Conservation (phyloP, 257 asterid species). For the Fraxinus americana region DNA sequence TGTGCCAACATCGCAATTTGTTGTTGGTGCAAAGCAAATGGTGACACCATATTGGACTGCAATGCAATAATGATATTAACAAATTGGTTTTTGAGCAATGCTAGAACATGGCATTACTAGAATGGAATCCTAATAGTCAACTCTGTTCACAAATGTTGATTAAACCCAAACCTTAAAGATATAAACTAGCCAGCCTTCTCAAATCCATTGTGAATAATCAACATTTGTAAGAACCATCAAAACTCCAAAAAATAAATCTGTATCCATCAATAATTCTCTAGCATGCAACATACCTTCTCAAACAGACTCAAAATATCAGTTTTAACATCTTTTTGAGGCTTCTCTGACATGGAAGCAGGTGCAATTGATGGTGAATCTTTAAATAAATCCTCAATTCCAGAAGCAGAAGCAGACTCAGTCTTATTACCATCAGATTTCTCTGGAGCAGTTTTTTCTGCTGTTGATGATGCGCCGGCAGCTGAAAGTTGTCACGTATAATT, state of each 20-base stretch:
- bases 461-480: slow-evolving; percentile 75
- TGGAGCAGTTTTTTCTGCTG: slow-evolving; percentile 44
- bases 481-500: slow-evolving; percentile 36
- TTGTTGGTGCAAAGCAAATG: slow-evolving; percentile 54
- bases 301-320: slow-evolving; percentile 94
- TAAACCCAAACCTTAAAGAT: slow-evolving; percentile 9
- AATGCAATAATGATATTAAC: slow-evolving; percentile 14
- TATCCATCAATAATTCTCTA: neutral
- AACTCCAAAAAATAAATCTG: neutral
- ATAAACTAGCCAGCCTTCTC: neutral
- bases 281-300: slow-evolving; percentile 69
- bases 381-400: slow-evolving; percentile 84
- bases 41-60: slow-evolving; percentile 76
- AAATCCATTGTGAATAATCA: neutral
- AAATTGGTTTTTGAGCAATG: neutral
- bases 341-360: slow-evolving; percentile 46
- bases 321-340: slow-evolving; percentile 77
- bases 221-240: neutral
- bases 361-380: slow-evolving; percentile 63
- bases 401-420: slow-evolving; percentile 55
- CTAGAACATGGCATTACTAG: neutral
- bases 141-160: neutral
- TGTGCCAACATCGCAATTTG: slow-evolving; percentile 59
- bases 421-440: slow-evolving; percentile 45
- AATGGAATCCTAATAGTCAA: neutral